Conservation (phyloP, 306 rosid genomes). For the Rosa lucieae region DNA sequence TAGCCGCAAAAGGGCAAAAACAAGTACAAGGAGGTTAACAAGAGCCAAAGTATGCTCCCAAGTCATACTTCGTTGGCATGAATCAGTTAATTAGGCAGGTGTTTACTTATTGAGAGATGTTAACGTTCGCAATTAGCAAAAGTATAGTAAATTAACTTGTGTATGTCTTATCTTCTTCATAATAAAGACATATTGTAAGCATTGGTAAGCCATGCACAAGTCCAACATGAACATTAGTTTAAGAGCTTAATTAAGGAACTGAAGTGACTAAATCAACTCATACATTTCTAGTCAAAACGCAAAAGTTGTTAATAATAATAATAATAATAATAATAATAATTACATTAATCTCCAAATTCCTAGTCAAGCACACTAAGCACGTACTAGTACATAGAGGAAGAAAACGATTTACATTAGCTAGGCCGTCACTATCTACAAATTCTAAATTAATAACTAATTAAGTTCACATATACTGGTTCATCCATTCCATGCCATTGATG, state of each 20-base stretch:
- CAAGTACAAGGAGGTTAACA: background rate
- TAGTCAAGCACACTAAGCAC: constrained; percentile 41
- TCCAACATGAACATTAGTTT: no score
- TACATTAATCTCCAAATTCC: constrained; percentile 29
- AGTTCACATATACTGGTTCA: constrained; percentile 42
- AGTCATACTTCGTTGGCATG: constrained; percentile 5
- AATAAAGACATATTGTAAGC: background rate
- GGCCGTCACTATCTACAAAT: constrained; percentile 57
- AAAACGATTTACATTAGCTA: constrained; percentile 40
- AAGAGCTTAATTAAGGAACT: background rate
- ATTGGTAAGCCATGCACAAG: background rate
- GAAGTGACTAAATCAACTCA: background rate
- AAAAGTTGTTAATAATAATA: constrained; percentile 27
- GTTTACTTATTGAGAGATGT: background rate
- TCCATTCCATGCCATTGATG: constrained; percentile 64
- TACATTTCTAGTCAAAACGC: background rate
- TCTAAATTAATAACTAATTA: constrained; percentile 11
- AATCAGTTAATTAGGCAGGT: background rate
- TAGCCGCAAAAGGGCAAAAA: background rate
- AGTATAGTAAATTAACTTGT: background rate
- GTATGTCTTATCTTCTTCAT: constrained; percentile 4
- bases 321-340: constrained; percentile 18
- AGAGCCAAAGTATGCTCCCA: background rate
- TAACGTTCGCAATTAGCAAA: background rate
- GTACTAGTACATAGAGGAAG: constrained; percentile 18